Evolutionary conservation across 2,329 filamentous ascomycete species (phyloP).

Genomic region (Metarhizium humberi): DNA sequence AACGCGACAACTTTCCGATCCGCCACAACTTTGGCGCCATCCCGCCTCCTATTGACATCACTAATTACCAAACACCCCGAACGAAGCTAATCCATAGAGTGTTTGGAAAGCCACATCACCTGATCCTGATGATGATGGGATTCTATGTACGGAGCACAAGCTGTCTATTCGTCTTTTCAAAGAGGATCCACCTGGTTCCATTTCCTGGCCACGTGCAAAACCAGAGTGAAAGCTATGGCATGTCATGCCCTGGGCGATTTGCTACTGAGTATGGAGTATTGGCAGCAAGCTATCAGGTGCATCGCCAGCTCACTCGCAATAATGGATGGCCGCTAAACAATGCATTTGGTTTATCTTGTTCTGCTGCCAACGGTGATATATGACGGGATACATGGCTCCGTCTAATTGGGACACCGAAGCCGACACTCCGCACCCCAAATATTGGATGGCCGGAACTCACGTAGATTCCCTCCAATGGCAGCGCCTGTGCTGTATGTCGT

Average conservation of each 20-base stretch:
- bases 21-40: not conserved
- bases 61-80: not conserved
- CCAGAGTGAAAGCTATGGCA: not conserved
- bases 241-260: not conserved
- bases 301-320: not conserved
- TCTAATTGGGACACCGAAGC: not conserved
- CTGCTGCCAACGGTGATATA: not conserved
- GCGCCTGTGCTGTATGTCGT: not conserved
- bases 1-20: not conserved
- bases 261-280: not conserved
- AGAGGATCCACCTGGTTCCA: not conserved
- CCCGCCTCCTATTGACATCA: slow-evolving; percentile 1
- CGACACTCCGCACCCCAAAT: not conserved
- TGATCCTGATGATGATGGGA: not conserved
- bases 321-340: not conserved
- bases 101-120: not conserved
- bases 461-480: not conserved
- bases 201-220: not conserved
- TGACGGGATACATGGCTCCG: not conserved
- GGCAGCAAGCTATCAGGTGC: not conserved
- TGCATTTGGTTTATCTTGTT: not conserved
- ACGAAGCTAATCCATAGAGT: not conserved
- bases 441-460: not conserved
- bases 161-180: not conserved
- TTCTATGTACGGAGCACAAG: no score